Evolutionary conservation across 2,329 filamentous ascomycete genomes (phyloP).

Genomic region (Zymoseptoria brevis): DNA sequence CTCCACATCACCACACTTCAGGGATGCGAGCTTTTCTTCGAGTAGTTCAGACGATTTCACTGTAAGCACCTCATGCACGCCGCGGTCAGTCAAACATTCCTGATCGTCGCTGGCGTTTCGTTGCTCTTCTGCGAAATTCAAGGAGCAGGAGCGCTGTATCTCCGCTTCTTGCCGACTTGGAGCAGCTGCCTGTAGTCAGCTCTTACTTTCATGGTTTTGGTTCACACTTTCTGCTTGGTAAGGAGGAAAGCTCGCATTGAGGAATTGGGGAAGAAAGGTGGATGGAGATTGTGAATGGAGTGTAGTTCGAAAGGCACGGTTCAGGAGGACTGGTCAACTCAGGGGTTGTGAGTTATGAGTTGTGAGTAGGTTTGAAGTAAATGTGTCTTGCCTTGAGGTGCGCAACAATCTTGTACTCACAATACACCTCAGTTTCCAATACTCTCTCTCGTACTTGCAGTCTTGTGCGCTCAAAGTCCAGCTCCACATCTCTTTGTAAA

Average conservation of each 20-base stretch:
- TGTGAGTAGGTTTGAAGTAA: no score
- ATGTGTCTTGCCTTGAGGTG: no score
- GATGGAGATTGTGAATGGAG: no score
- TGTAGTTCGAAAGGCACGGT: no score
- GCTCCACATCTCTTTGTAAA: neutral
- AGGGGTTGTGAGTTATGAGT: no score
- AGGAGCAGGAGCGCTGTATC: neutral
- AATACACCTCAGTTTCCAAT: no score
- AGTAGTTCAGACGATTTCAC: neutral
- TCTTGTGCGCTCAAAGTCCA: neutral
- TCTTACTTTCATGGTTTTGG: neutral
- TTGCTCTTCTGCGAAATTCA: neutral
- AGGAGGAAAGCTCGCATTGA: no score
- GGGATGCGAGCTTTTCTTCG: neutral
- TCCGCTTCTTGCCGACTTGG: neutral
- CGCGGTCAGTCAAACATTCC: neutral
- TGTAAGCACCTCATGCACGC: neutral
- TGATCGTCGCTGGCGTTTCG: neutral
- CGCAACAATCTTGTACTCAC: no score
- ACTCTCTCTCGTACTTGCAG: no score
- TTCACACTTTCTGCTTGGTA: neutral
- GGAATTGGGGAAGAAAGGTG: no score
- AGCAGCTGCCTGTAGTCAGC: neutral
- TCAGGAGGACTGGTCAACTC: no score
- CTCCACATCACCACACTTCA: neutral